A percentile compares a stretch with the other conserved stretches of the same genome.
These are phyloP conservation scores for Solanum okadae DNA, from an alignment of 257 asterid genomes.

Conservation along the genomic window DNA sequence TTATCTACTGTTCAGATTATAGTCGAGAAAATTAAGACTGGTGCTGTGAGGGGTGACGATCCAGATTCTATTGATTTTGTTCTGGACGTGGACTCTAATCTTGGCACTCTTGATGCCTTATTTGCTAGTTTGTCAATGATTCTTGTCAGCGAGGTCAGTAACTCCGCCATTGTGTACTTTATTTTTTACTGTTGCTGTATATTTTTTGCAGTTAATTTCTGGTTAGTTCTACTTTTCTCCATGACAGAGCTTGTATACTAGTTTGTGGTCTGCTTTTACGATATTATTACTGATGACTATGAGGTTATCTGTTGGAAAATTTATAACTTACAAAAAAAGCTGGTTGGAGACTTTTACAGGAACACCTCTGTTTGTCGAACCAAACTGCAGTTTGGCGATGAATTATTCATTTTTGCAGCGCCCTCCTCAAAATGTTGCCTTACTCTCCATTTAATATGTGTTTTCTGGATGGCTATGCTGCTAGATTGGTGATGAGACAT, in stretches of 20 bases:
- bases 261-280: background rate
- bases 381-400: background rate
- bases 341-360: background rate
- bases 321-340: background rate
- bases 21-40: constrained; percentile 53
- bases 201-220: background rate
- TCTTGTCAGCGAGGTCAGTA: constrained; percentile 85
- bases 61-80: constrained; percentile 33
- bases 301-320: background rate
- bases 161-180: background rate
- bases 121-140: constrained; percentile 93
- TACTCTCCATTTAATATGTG: background rate
- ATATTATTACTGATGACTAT: background rate
- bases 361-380: background rate
- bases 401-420: background rate
- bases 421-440: background rate
- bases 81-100: constrained; percentile 58
- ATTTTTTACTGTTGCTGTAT: background rate
- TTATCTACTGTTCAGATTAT: constrained; percentile 37
- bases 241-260: background rate
- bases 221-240: background rate
- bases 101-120: constrained; percentile 78
- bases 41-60: constrained; percentile 29
- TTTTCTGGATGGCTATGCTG: constrained; percentile 15
- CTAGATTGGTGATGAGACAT: constrained; percentile 94